phyloP scores from a whole-genome alignment of 805 yeast species.

The Ogataea salicorniae region DNA sequence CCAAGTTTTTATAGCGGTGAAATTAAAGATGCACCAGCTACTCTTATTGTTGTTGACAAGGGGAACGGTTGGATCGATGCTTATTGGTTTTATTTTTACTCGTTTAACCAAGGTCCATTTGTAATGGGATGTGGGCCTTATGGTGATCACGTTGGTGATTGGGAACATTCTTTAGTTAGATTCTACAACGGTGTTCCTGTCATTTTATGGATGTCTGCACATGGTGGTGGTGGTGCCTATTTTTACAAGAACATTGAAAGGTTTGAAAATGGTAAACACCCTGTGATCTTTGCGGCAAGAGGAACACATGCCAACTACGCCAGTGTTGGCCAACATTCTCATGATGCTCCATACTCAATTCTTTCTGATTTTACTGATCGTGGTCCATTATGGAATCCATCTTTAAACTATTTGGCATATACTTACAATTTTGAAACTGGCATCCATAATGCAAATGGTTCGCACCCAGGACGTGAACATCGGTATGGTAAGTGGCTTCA shows the following conservation, averaged over 20 bases:
- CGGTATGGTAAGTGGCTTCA: conserved; percentile 71
- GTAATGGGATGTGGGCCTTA: conserved; percentile 98
- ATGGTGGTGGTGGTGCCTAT: conserved; percentile 95
- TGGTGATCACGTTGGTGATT: conserved; percentile 96
- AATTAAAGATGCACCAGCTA: conserved; percentile 72
- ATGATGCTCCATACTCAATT: conserved; percentile 89
- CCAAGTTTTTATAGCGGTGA: conserved; percentile 72
- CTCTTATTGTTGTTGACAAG: conserved; percentile 79
- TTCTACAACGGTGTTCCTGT: conserved; percentile 77
- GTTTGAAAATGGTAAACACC: conserved; percentile 43
- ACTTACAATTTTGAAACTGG: conserved; percentile 56
- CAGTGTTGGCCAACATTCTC: conserved; percentile 93
- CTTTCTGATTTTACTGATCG: conserved; percentile 90
- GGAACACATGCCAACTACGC: conserved; percentile 98
- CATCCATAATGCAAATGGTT: conserved; percentile 43
- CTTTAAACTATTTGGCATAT: conserved; percentile 75
- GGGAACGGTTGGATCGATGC: conserved; percentile 95
- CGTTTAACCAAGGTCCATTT: conserved; percentile 91
- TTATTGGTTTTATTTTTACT: conserved; percentile 92
- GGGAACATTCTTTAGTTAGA: conserved; percentile 93
- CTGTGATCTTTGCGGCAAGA: conserved; percentile 82
- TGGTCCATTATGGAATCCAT: conserved; percentile 94
- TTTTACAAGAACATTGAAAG: conserved; percentile 72
- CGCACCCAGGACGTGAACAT: conserved; percentile 48
- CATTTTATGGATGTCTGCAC: conserved; percentile 95